phyloP scores from a whole-genome alignment of 352 stramenopile genomes.

The Globisporangium carolinianum region DNA sequence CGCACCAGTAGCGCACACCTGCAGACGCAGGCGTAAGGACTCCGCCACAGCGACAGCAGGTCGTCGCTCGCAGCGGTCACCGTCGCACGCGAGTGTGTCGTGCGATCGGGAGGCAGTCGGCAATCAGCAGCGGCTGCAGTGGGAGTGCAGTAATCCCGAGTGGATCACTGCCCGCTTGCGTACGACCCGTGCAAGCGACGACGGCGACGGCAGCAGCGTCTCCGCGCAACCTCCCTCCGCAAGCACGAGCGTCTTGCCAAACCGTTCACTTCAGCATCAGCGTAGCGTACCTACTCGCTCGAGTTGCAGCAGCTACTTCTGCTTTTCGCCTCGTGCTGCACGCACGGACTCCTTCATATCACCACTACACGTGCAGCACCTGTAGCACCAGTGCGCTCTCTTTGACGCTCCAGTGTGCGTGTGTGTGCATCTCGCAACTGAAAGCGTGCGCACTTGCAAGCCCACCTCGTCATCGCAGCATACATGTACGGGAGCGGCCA shows the following conservation, averaged over 20 bases:
- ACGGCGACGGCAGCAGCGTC: background rate
- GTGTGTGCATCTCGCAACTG: background rate
- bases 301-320: conserved; percentile 1
- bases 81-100: background rate
- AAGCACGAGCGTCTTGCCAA: no score
- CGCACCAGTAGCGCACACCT: background rate
- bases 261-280: no score
- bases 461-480: no score
- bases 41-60: background rate
- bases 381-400: background rate
- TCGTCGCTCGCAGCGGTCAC: background rate
- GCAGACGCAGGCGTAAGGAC: no score
- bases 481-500: background rate
- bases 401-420: background rate
- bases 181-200: background rate
- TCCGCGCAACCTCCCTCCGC: background rate
- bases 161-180: background rate
- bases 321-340: background rate
- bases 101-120: background rate
- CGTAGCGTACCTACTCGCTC: conserved; percentile 1
- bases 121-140: background rate
- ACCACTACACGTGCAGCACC: background rate
- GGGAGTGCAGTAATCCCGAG: conserved; percentile 1
- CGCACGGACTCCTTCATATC: background rate
- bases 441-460: conserved; percentile 5